A percentile compares a stretch with the other conserved stretches of the same genome.
Evolutionary conservation across 345 rosid genomes (phyloP).

Genomic region (Aquilaria sinensis): DNA sequence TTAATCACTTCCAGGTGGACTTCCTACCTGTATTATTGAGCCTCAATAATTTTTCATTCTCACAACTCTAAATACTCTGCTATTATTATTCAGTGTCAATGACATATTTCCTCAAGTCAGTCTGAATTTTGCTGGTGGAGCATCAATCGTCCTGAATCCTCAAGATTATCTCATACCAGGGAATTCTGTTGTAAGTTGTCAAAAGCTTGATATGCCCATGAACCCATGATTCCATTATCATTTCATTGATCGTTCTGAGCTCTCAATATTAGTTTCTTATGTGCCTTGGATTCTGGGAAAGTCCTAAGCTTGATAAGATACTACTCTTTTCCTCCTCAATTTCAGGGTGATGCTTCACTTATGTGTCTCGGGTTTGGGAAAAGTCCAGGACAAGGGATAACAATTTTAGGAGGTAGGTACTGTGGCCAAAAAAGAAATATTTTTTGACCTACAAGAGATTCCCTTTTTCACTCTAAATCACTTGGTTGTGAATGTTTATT

Average conservation of each 20-base stretch:
- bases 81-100: constrained; percentile 35
- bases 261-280: no score
- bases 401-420: constrained; percentile 76
- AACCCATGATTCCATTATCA: neutral
- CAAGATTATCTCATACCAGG: constrained; percentile 72
- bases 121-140: constrained; percentile 76
- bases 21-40: constrained; percentile 10
- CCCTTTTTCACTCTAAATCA: no score
- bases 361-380: constrained; percentile 85
- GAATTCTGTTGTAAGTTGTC: constrained; percentile 52
- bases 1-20: constrained; percentile 48
- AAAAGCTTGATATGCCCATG: neutral
- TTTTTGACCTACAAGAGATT: no score
- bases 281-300: no score
- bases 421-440: no score
- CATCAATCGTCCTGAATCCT: constrained; percentile 60
- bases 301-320: no score
- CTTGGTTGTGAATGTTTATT: no score
- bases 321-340: neutral
- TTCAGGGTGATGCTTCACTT: constrained; percentile 52
- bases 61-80: constrained; percentile 8
- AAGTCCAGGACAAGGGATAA: constrained; percentile 51
- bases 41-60: neutral
- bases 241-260: neutral
- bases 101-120: constrained; percentile 71